Percentiles rank a stretch among this genome's conserved stretches.
Evolutionary conservation across 257 asterid genomes (phyloP).

Genomic region (Fraxinus quadrangulata): DNA sequence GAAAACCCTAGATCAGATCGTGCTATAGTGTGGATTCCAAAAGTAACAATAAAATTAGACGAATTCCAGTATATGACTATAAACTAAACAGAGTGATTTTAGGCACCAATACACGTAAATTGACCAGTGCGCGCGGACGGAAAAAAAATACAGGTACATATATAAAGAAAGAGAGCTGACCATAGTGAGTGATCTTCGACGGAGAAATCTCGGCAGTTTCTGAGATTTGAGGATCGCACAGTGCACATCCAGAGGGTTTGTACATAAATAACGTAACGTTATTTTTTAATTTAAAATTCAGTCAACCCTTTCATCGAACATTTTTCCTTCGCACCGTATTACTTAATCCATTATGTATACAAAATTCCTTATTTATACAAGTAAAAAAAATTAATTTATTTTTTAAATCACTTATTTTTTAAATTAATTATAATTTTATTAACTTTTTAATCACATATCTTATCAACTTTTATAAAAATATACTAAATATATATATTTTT

Average conservation of each 20-base stretch:
- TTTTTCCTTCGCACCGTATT: too few relatives aligned
- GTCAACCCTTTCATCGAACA: too few relatives aligned
- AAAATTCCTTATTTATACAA: too few relatives aligned
- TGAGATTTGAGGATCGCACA: slow-evolving; percentile 21
- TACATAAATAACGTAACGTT: too few relatives aligned
- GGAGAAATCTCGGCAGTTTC: slow-evolving; percentile 18
- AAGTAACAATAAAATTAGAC: background rate
- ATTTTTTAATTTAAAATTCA: too few relatives aligned
- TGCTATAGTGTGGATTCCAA: background rate
- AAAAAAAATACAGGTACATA: background rate
- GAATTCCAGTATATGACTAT: background rate
- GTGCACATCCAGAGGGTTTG: background rate
- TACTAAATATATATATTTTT: too few relatives aligned
- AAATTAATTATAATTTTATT: too few relatives aligned
- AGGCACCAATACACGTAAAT: background rate
- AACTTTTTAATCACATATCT: too few relatives aligned
- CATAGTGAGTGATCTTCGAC: slow-evolving; percentile 24
- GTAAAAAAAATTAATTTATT: too few relatives aligned
- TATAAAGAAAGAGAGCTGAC: slow-evolving; percentile 25
- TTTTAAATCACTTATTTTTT: too few relatives aligned
- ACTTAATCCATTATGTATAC: too few relatives aligned
- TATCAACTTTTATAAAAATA: too few relatives aligned
- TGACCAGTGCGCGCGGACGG: background rate
- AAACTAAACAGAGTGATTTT: background rate
- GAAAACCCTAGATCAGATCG: background rate